Conservation (phyloP, 129 eudicot species). For the Mikania micrantha region DNA sequence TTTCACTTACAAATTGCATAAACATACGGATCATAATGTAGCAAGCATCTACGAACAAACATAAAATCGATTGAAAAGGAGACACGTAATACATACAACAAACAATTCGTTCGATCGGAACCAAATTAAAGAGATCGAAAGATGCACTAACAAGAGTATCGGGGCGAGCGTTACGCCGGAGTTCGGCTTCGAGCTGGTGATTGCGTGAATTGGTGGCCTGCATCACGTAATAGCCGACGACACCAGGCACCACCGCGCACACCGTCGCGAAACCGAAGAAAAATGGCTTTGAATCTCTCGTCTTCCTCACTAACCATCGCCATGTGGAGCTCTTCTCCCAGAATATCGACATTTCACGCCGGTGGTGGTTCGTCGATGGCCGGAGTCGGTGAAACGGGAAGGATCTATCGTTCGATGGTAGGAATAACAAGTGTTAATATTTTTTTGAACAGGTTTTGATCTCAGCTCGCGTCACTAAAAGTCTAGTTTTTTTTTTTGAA, state of each 20-base stretch:
- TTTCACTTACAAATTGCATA: not conserved
- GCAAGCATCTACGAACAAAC: not conserved
- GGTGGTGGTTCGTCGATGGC: not conserved
- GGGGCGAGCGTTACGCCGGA: slow-evolving; percentile 66
- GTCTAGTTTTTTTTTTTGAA: no score
- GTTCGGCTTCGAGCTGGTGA: slow-evolving; percentile 61
- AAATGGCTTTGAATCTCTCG: slow-evolving; percentile 77
- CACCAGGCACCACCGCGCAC: slow-evolving; percentile 78
- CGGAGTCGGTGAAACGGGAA: not conserved
- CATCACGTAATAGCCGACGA: slow-evolving; percentile 78
- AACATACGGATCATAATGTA: not conserved
- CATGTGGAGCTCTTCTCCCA: slow-evolving; percentile 69
- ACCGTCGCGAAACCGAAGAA: slow-evolving; percentile 74
- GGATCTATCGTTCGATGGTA: not conserved
- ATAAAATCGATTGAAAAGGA: not conserved
- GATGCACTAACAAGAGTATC: slow-evolving; percentile 42
- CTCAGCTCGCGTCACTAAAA: no score
- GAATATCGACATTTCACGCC: slow-evolving; percentile 37
- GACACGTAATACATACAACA: not conserved
- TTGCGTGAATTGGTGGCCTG: slow-evolving; percentile 49
- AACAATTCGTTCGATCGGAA: not conserved
- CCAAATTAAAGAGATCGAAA: not conserved
- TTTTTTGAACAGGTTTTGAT: no score
- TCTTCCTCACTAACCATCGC: slow-evolving; percentile 68
- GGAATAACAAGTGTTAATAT: not conserved